Conservation (phyloP, 2,329 filamentous ascomycete species). For the Dactylonectria macrodidyma region DNA sequence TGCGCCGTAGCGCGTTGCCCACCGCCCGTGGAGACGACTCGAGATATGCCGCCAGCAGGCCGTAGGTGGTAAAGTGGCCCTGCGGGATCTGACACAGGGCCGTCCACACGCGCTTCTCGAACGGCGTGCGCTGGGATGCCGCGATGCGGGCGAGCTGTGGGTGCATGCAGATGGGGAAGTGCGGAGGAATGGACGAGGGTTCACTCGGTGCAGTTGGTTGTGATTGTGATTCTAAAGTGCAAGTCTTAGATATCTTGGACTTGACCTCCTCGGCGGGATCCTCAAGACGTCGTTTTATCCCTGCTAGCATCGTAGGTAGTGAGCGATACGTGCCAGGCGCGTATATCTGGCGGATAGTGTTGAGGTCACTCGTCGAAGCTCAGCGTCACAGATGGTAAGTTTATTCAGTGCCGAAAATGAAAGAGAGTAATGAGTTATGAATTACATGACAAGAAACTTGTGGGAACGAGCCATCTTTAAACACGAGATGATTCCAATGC, state of each 20-base stretch:
- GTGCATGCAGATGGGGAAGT: constrained; percentile 47
- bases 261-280: constrained; percentile 32
- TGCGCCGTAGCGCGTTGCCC: constrained; percentile 82
- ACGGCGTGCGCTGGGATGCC: constrained; percentile 62
- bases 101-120: constrained; percentile 77
- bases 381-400: not conserved
- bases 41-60: constrained; percentile 77
- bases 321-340: not conserved
- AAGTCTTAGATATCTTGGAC: constrained; percentile 33
- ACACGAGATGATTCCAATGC: constrained; percentile 19
- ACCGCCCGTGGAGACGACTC: constrained; percentile 82
- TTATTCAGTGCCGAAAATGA: not conserved
- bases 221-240: constrained; percentile 19
- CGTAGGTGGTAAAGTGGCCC: constrained; percentile 85
- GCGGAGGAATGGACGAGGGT: constrained; percentile 19
- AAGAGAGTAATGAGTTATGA: not conserved
- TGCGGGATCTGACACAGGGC: constrained; percentile 83
- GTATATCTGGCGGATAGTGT: not conserved
- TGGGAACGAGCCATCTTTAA: constrained; percentile 8
- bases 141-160: constrained; percentile 62
- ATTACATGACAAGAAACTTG: not conserved
- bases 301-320: constrained; percentile 29
- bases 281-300: constrained; percentile 39
- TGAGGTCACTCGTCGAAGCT: not conserved
- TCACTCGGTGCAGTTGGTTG: constrained; percentile 10